Conservation (phyloP, 495 filamentous ascomycete genomes). For the Daldinia decipiens region DNA sequence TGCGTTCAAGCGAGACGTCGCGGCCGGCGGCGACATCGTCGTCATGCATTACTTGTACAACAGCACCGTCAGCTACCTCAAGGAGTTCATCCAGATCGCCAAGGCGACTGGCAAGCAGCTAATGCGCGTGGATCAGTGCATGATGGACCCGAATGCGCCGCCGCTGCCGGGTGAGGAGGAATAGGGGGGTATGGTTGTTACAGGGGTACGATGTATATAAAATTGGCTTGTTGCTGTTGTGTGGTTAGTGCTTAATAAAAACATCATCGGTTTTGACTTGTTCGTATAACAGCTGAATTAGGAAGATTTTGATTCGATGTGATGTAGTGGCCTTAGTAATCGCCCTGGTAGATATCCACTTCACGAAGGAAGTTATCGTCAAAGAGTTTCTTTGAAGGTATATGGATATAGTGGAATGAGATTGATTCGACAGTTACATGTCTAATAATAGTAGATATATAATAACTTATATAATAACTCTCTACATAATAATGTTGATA, state of each 20-base stretch:
- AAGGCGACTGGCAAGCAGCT: slow-evolving; percentile 72
- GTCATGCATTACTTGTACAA: slow-evolving; percentile 82
- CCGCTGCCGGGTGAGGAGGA: slow-evolving; percentile 53
- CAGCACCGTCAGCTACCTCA: slow-evolving; percentile 72
- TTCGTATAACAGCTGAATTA: background rate
- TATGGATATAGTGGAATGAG: background rate
- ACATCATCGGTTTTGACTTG: slow-evolving; percentile 42
- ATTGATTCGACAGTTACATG: background rate
- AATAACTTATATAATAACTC: no score
- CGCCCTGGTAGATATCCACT: slow-evolving; percentile 25
- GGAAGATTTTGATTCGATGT: background rate
- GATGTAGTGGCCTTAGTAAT: slow-evolving; percentile 26
- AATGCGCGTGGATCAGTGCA: slow-evolving; percentile 83
- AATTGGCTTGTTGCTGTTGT: background rate
- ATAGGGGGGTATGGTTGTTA: background rate
- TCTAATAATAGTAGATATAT: no score
- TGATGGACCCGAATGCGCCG: slow-evolving; percentile 75
- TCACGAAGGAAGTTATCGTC: background rate
- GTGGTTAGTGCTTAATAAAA: slow-evolving; percentile 1
- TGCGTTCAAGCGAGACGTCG: slow-evolving; percentile 75
- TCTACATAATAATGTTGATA: no score
- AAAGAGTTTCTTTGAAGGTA: background rate
- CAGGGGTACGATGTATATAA: background rate
- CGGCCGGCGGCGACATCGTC: slow-evolving; percentile 73
- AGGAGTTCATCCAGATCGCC: slow-evolving; percentile 74